phyloP scores from a whole-genome alignment of 768 basidiomycete species.

The Mycena haematopus region DNA sequence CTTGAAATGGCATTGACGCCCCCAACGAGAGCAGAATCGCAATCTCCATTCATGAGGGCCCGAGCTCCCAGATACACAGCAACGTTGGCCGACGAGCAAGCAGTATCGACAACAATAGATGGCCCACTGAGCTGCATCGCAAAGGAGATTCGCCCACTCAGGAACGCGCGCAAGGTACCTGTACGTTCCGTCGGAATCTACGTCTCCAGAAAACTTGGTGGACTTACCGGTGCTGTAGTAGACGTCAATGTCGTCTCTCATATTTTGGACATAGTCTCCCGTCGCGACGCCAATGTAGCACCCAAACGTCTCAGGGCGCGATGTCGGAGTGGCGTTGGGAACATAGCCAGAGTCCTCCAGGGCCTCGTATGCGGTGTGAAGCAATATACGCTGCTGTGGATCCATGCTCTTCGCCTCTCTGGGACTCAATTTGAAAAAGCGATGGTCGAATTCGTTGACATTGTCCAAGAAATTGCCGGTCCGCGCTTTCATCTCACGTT shows the following conservation, averaged over 20 bases:
- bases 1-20: slow-evolving; percentile 77
- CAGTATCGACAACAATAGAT: slow-evolving; percentile 77
- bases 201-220: background rate
- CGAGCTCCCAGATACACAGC: slow-evolving; percentile 75
- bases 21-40: slow-evolving; percentile 71
- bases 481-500: slow-evolving; percentile 54
- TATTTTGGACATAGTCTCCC: slow-evolving; percentile 71
- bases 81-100: slow-evolving; percentile 74
- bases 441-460: slow-evolving; percentile 67
- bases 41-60: slow-evolving; percentile 67
- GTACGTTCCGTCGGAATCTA: background rate
- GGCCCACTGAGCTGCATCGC: slow-evolving; percentile 73
- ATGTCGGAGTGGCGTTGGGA: slow-evolving; percentile 59
- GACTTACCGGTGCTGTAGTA: slow-evolving; percentile 71
- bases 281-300: slow-evolving; percentile 74
- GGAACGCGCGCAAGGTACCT: slow-evolving; percentile 74
- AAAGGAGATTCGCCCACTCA: slow-evolving; percentile 76
- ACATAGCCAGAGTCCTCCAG: slow-evolving; percentile 76
- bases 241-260: slow-evolving; percentile 65
- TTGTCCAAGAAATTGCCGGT: slow-evolving; percentile 70
- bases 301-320: slow-evolving; percentile 61
- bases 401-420: slow-evolving; percentile 81
- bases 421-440: slow-evolving; percentile 76
- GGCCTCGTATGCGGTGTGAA: slow-evolving; percentile 72
- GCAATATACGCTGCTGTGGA: slow-evolving; percentile 73